Conservation (phyloP, 257 asterid species). For the Nicotiana tomentosiformis region DNA sequence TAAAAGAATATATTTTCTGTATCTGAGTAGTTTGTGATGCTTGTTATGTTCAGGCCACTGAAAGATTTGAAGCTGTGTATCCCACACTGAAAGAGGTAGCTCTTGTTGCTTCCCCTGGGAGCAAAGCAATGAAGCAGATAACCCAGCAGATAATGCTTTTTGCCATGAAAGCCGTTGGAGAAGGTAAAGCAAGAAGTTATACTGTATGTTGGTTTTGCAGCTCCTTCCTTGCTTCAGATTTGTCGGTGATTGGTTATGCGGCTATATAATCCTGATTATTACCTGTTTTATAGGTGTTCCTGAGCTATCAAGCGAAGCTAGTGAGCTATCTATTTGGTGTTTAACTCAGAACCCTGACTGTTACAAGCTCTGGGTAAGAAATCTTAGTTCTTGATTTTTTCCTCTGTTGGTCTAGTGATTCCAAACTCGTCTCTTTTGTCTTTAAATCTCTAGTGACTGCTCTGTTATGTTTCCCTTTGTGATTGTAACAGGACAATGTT, state of each 20-base stretch:
- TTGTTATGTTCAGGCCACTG: conserved; percentile 47
- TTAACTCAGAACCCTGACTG: conserved; percentile 70
- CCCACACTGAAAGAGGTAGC: conserved; percentile 73
- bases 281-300: conserved; percentile 46
- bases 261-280: conserved; percentile 1
- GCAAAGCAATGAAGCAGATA: conserved; percentile 83
- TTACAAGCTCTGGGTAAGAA: conserved; percentile 76
- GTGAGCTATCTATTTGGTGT: conserved; percentile 65
- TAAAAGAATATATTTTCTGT: neutral
- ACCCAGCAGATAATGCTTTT: conserved; percentile 52
- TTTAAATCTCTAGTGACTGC: neutral
- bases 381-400: neutral
- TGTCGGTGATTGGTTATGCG: neutral
- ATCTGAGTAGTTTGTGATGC: neutral
- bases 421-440: neutral
- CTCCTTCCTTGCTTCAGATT: neutral
- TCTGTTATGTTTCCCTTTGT: neutral
- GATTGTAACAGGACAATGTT: conserved; percentile 46
- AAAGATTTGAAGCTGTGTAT: conserved; percentile 76
- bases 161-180: conserved; percentile 52
- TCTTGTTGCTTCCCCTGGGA: conserved; percentile 82
- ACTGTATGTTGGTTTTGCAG: neutral
- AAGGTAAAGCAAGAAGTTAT: conserved; percentile 33
- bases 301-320: conserved; percentile 57
- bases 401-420: neutral